Percentiles rank a stretch among this genome's conserved stretches.
phyloP scores from a whole-genome alignment of 176 grass and related monocot genomes.

The Leersia perrieri region DNA sequence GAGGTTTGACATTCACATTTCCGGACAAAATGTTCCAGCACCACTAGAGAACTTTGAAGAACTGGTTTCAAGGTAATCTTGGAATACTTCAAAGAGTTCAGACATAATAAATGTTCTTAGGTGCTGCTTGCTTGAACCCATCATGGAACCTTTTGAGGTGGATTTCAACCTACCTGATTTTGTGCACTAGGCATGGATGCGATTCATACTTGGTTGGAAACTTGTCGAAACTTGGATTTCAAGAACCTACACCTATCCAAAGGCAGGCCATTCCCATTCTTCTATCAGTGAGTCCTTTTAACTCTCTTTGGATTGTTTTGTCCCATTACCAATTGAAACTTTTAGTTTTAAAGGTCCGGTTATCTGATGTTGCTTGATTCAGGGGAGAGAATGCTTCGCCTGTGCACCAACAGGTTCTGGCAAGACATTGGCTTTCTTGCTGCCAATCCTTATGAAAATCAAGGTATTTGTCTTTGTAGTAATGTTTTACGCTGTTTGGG shows the following conservation, averaged over 20 bases:
- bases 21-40: slow-evolving; percentile 71
- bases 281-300: slow-evolving; percentile 63
- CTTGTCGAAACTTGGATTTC: slow-evolving; percentile 67
- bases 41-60: slow-evolving; percentile 78
- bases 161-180: slow-evolving; percentile 10
- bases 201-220: slow-evolving; percentile 68
- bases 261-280: slow-evolving; percentile 90
- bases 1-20: slow-evolving; percentile 80
- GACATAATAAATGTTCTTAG: not conserved
- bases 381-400: slow-evolving; percentile 95
- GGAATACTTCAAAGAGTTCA: not conserved
- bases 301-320: slow-evolving; percentile 19
- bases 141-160: slow-evolving; percentile 1
- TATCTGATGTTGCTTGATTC: slow-evolving; percentile 21
- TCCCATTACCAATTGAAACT: not conserved
- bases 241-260: slow-evolving; percentile 91
- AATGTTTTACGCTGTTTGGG: not conserved
- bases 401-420: slow-evolving; percentile 98
- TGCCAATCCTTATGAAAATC: slow-evolving; percentile 84
- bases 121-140: not conserved
- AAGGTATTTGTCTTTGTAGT: slow-evolving; percentile 61
- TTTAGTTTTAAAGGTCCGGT: not conserved
- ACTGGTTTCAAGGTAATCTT: slow-evolving; percentile 66
- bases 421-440: slow-evolving; percentile 92
- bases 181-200: slow-evolving; percentile 61